Evolutionary conservation across 1,284 basidiomycete genomes (phyloP), one percentile per base, ranked within the genome.

Genomic region (Porogramme epimiltina): DNA sequence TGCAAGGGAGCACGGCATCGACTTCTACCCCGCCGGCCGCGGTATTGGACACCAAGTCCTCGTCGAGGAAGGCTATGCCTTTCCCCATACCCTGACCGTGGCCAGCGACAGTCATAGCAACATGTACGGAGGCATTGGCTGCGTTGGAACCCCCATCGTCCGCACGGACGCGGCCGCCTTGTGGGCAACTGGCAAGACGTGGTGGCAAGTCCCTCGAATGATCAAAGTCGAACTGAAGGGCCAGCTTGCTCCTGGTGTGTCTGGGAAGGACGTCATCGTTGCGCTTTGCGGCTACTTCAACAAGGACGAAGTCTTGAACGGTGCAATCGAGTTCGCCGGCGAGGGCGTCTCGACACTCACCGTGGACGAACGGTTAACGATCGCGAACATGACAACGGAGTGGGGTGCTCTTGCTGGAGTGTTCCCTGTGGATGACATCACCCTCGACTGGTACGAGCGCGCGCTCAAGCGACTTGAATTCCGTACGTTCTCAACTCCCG

Each of bases 171-270:
- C 93, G 18, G 93, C 93, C 0, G 95, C 96, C 2, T 85, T 99
- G 18, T 99, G 96, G 96, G 95, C 97, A 2, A 99, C 97, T 0
- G 94, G 96, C 38, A 94, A 94, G 72, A 99, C 97, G 3, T 99
- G 96, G 96, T 99, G 96, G 97, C 96, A 99, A 75, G 91, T 99
- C 23, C 96, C 96, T 5, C 85, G 94, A 9, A 95, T 98, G 81
- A 84, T 99, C 70, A 93, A 93, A 56, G 96, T 99, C 53, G 94
- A 98, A 66, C 78, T 99, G 38, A 85, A 80, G 54, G 96, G 96
- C 13, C 75, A 76, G 55, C 80, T 98, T 0, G 79, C 90, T 0
- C 82, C 88, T 0, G 97, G 97, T 8, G 96, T 98, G 0, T 97
- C 94, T 0, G 97, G 97, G 33, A 99, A 99, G 72, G 96, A 99